Evolutionary conservation across 768 basidiomycete species (phyloP), one percentile per base, ranked within the genome.

Genomic region (Tylopilus subfusipes): DNA sequence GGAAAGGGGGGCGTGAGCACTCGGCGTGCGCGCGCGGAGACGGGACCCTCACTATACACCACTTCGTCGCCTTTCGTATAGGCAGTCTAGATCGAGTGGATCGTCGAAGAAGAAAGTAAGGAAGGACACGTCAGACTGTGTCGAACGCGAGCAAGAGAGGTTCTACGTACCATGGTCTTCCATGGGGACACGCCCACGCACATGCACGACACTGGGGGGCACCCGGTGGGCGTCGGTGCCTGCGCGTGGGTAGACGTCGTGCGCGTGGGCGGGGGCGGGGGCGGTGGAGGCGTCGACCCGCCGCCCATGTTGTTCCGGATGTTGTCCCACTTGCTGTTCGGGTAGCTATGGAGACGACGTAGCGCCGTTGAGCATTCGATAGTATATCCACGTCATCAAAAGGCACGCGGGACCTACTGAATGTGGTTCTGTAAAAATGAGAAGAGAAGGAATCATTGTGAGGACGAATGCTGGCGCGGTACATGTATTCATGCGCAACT

Each of bases 271-370:
- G 38, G n/a, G 1, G 38, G 9, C 19, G 38, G 8, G 5, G 31
- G 31, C 7, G 31, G 11, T 11, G 31, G 31, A 31, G 31, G 11
- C 7, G 64, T 60, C 12, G 58, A 56, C 47, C n/a, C n/a, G n/a
- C 56, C 54, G 21, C 76, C 79, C 79, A 88, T 85, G 69, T 85
- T 85, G 66, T 71, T 79, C 24, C 78, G 77, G 60, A 88, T 78
- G 67, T 88, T 88, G 67, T 83, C 82, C 80, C 82, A 90, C 61
- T 83, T 82, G 71, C 84, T 86, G 62, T 80, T 73, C 8, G 86
- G 86, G 71, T 74, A 87, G 63, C 83, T 85, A 5, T 4, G 27
- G 9, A n/a, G n/a, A n/a, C n/a, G n/a, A n/a, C n/a, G n/a, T n/a
- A n/a, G 27, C 42, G 25, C 16, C 16, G 8, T n/a, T 27, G 42